Evolutionary conservation across 1,284 basidiomycete genomes (phyloP).

Genomic region (Vanrija humicola): DNA sequence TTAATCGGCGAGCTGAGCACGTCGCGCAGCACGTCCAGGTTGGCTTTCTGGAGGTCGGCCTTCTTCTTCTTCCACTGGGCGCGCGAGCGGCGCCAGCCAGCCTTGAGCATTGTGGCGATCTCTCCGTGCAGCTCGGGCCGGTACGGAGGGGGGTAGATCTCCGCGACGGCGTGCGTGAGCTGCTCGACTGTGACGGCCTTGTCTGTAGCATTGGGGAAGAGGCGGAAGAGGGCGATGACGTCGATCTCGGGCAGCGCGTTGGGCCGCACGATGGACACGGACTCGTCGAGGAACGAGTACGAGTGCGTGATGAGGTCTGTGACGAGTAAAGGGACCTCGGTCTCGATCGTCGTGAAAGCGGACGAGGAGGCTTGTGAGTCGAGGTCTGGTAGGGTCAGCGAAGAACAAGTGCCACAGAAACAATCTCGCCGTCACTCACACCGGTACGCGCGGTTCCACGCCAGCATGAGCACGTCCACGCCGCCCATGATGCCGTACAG

Average conservation of each 20-base stretch:
- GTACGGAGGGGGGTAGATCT: not conserved
- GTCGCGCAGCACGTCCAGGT: not conserved
- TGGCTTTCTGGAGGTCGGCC: not conserved
- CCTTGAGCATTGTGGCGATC: not conserved
- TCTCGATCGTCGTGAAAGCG: conserved; percentile 1
- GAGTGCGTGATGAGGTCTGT: not conserved
- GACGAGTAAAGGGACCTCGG: conserved; percentile 1
- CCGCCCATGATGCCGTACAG: not conserved
- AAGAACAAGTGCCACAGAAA: too few relatives aligned
- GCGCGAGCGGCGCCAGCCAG: not conserved
- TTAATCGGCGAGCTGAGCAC: not conserved
- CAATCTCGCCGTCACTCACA: not conserved
- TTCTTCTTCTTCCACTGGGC: not conserved
- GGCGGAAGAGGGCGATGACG: not conserved
- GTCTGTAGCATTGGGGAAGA: not conserved
- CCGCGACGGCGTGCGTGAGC: not conserved
- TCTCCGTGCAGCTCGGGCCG: not conserved
- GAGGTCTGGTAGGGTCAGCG: not conserved
- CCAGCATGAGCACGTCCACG: not conserved
- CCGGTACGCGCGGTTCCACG: not conserved
- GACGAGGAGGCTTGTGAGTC: conserved; percentile 2
- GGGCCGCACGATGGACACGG: not conserved
- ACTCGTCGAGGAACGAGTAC: conserved; percentile 1
- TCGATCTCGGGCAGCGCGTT: conserved; percentile 1
- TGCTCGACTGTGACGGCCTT: not conserved